Evolutionary conservation across 1,284 basidiomycete species (phyloP), one percentile per base, ranked within the genome.

Genomic region (Sporisorium sorghi): DNA sequence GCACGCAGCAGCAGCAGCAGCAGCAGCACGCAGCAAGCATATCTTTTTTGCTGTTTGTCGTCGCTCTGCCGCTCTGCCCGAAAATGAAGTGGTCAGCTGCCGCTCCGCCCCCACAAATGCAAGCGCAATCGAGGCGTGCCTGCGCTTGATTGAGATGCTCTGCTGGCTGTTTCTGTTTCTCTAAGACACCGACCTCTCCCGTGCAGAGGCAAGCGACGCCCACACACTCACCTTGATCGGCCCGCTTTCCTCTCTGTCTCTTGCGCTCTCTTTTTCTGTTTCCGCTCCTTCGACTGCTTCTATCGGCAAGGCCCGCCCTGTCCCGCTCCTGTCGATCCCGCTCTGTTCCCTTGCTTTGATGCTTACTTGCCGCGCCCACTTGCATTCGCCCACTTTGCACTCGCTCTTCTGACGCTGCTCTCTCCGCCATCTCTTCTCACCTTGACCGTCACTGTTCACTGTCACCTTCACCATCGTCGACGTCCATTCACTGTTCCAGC

Each of bases 231-330:
- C 32, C 12, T 33, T 30, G 28, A 30, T 5, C 28, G 28, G 28
- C 9, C 28, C 28, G 28, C 28, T 30, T 9, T 30, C n/a, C 28
- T 30, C 28, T 30, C 28, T 33, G 32, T 11, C 32, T 33, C 32
- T 40, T 14, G 5, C 9, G 15, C 37, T 3, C 35, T n/a, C 35
- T 19, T n/a, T 19, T 19, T 40, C 35, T 37, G 15, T 17, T 37
- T 17, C 35, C 35, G 15, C 44, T 47, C n/a, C n/a, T n/a, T n/a
- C 26, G 9, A 28, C 42, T n/a, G 30, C 30, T 49, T 49, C 47
- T 49, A 23, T 49, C 47, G 47, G 47, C 47, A 49, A 48, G n/a
- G 46, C 28, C 30, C 46, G 40, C 46, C 10, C 17, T 30, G 17
- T 48, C 46, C 30, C 10, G 17, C 33, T 14, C 43, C 23, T 43